Evolutionary conservation across 225 moss, liverwort and hornwort genomes (phyloP), one percentile per base, ranked within the genome.

Genomic region (Sphagnum contortum): DNA sequence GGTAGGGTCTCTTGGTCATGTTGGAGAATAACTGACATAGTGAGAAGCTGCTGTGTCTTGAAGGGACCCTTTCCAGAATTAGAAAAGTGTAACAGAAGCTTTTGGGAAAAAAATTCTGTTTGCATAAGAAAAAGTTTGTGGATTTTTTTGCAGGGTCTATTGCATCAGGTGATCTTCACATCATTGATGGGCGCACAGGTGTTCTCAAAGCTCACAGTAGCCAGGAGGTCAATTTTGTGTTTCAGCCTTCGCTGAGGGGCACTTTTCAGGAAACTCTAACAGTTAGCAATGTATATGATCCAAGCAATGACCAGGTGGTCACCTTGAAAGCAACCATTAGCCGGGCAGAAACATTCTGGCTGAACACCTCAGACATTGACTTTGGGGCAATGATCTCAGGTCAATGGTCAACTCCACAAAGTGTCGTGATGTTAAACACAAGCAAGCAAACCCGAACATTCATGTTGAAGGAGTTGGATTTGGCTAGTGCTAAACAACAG

Each of bases 121-220:
- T 60, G 60, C 66, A 73, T 29, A 29, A 29, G 29, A 29, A 29
- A 29, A 0, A 29, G 29, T 29, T 0, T 29, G 29, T 29, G 29
- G 29, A 29, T 29, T 29, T 29, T 29, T 29, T 29, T 59, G 69
- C 81, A 94, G 93, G 93, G 66, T 94, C 93, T 47, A 94, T 94
- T 82, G 93, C 88, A 66, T 94, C 93, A 49, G 93, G 93, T 48
- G 93, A 94, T 77, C 69, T 94, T 73, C 93, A 94, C 69, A 94
- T 94, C 50, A 88, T 94, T 60, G 90, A 90, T 76, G 93, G 93
- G 44, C 88, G 88, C 47, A 75, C 80, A 63, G 93, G 93, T 57
- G 79, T 94, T 68, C 75, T 94, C 66, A 77, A 77, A 65, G 84
- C 93, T 64, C 86, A 94, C 74, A 84, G 82, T 55, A 88, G 77